Base-by-base conservation (phyloP, 1,139 yeast species). In the Pichia sp. region DNA sequence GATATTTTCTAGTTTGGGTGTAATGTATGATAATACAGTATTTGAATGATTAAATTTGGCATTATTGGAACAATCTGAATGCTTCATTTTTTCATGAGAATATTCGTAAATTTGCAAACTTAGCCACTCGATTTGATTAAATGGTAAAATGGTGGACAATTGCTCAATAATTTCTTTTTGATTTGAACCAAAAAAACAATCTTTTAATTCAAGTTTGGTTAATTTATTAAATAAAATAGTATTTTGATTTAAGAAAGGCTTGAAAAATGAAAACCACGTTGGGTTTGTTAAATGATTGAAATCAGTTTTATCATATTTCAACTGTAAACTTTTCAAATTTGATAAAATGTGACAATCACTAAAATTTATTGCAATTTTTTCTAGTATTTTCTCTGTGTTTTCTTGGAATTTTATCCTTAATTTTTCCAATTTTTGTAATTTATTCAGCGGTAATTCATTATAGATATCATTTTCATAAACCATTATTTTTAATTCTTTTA, bases 221-320 rank as follows among this genome's bases (percentile, higher is more conserved):
- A 63, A 47, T 1, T 45, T 52, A 3, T 42, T 46, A 39, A 60
- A 57, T 3, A 55, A 39, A 7, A 50, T 28, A 3, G 8, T 18
- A 6, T 36, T 28, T 2, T 45, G 22, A 3, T 28, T 11, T 4
- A 53, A 33, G 13, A 55, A 39, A 3, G 46, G 45, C 10, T 51
- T 47, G 44, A 63, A 63, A 42, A 63, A 62, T n/a, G 64, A 51
- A 44, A 53, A 56, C 67, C 67, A 64, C 11, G 64, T 56, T 11
- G 61, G 59, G 2, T 51, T 51, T 3, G 58, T 45, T 2, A 50
- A 19, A 46, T 61, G 61, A 44, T 63, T 63, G 39, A 62, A 62
- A 25, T 59, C 65, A 3, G 54, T 51, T 43, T 53, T 57, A 18
- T 57, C 50, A 43, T 56, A 60, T 10, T 54, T 56, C 30, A 63